Evolutionary conservation across 257 asterid species (phyloP).

Genomic region (Linderniella brevidens): DNA sequence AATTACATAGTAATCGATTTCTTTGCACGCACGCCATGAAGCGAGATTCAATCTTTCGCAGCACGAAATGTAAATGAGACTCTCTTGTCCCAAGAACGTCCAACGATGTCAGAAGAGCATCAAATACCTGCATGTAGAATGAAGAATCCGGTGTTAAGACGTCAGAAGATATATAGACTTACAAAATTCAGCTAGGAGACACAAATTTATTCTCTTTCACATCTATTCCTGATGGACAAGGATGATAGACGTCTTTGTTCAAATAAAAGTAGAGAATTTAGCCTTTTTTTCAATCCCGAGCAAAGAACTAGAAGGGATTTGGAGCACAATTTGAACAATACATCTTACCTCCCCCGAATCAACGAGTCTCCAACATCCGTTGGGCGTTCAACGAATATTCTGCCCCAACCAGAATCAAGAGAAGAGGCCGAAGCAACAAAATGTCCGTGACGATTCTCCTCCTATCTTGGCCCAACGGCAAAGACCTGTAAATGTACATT

Average conservation of each 20-base stretch:
- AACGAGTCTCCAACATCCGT: slow-evolving; percentile 68
- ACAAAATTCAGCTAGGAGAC: too few species aligned
- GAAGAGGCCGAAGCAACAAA: slow-evolving; percentile 75
- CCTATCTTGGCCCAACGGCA: slow-evolving; percentile 95
- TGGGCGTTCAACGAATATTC: slow-evolving; percentile 69
- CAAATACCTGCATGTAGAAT: slow-evolving; percentile 58
- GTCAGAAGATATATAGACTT: too few species aligned
- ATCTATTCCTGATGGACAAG: too few species aligned
- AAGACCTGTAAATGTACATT: slow-evolving; percentile 71
- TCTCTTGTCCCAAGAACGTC: slow-evolving; percentile 90
- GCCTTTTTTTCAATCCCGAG: too few species aligned
- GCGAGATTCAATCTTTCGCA: slow-evolving; percentile 62
- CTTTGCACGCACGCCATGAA: slow-evolving; percentile 48
- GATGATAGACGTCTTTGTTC: too few species aligned
- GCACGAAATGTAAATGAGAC: slow-evolving; percentile 86
- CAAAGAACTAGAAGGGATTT: too few species aligned
- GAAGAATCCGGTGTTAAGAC: background rate
- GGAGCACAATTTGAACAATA: background rate
- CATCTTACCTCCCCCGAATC: slow-evolving; percentile 69
- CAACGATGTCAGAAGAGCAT: slow-evolving; percentile 52
- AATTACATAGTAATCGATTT: slow-evolving; percentile 16
- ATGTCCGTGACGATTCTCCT: slow-evolving; percentile 94
- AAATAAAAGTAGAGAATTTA: too few species aligned
- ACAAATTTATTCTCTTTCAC: too few species aligned
- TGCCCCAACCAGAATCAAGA: slow-evolving; percentile 88